Evolutionary conservation across 2,329 filamentous ascomycete species (phyloP), one percentile per base, ranked within the genome.

Genomic region (Sclerotinia spermophila): DNA sequence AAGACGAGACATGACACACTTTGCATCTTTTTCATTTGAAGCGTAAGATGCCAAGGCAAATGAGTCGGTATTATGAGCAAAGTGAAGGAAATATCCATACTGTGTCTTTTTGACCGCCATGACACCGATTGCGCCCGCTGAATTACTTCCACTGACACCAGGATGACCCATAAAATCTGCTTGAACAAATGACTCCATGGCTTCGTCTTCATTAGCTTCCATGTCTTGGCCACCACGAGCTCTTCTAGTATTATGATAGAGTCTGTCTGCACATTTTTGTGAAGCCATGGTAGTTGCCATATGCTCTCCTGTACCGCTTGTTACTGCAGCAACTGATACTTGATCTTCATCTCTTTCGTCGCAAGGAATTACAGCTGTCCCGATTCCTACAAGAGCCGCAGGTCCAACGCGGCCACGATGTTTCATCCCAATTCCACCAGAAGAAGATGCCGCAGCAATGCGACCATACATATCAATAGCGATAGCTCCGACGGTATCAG

Each of bases 351-450:
- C 94, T 42, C 87, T 85, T 2, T 87, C 83, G 73, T 94, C 89
- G 38, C 85, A 84, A 2, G 95, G 95, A n/a, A 97, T 87, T 40
- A 99, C 91, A 48, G 93, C 92, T 30, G 94, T 95, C 70, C 96
- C 96, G 68, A 98, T 89, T 11, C 96, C 95, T 21, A 98, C 92
- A 24, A 99, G 86, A 30, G 96, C 96, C 45, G 96, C 96, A 44
- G 96, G 96, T 0, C 96, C 96, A 73, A 97, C 87, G 48, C 96
- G 91, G 8, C 96, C 96, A 72, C 89, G 89, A 80, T 97, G 94
- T 79, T 99, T 99, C 95, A 99, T 97, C 40, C 96, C 95, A 79
- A 99, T 99, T 1, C 96, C 96, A 8, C 96, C 96, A 24, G 96
- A 99, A 2, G 96, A 99, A 2, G 96, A 97, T 24, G 92, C 96